phyloP scores from a whole-genome alignment of 805 yeast species.

The Metschnikowia chrysomelidarum region DNA sequence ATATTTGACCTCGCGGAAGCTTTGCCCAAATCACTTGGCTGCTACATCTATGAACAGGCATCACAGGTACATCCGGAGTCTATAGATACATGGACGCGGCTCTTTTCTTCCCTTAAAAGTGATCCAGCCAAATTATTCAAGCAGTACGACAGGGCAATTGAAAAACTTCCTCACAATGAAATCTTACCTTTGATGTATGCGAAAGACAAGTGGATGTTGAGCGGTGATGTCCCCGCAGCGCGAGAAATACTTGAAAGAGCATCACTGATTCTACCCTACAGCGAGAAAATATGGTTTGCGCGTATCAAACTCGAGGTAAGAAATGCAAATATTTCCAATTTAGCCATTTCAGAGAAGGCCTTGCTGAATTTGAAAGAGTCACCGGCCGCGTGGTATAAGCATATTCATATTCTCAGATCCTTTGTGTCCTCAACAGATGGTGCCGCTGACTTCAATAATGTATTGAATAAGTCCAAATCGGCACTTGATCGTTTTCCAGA shows the following conservation, averaged over 20 bases:
- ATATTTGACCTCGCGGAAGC: slow-evolving; percentile 3
- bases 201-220: slow-evolving; percentile 59
- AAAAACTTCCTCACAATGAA: slow-evolving; percentile 47
- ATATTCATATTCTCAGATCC: slow-evolving; percentile 50
- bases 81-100: slow-evolving; percentile 47
- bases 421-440: slow-evolving; percentile 19
- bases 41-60: slow-evolving; percentile 47
- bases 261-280: slow-evolving; percentile 38
- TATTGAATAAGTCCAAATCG: slow-evolving; percentile 31
- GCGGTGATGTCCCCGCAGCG: slow-evolving; percentile 50
- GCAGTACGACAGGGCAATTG: slow-evolving; percentile 54
- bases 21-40: slow-evolving; percentile 34
- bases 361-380: slow-evolving; percentile 21
- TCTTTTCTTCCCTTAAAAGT: slow-evolving; percentile 35
- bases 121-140: slow-evolving; percentile 18
- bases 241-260: slow-evolving; percentile 52
- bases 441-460: slow-evolving; percentile 17
- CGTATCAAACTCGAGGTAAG: slow-evolving; percentile 61
- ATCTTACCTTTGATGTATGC: slow-evolving; percentile 67
- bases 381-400: slow-evolving; percentile 61
- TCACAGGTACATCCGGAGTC: slow-evolving; percentile 48
- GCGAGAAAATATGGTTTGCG: slow-evolving; percentile 67
- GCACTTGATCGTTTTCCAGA: slow-evolving; percentile 52
- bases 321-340: slow-evolving; percentile 38
- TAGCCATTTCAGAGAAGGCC: slow-evolving; percentile 31